Conservation (phyloP, 768 basidiomycete genomes). For the Astraeus odoratus region DNA sequence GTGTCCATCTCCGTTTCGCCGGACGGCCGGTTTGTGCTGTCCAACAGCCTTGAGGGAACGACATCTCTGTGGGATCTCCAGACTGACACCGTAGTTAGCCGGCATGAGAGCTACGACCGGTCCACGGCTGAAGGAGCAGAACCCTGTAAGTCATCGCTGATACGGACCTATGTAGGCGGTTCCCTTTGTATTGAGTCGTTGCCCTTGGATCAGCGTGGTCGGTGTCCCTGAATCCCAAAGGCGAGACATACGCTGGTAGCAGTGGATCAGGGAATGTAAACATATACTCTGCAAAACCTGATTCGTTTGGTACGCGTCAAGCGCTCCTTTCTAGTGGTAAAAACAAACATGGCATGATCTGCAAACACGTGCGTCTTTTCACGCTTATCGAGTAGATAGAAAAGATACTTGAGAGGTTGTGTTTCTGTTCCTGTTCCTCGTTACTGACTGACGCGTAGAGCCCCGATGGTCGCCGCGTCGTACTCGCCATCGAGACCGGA, state of each 20-base stretch:
- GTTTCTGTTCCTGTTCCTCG: neutral
- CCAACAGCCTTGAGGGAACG: slow-evolving; percentile 80
- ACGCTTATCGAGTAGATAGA: neutral
- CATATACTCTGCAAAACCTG: slow-evolving; percentile 61
- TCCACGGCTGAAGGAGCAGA: slow-evolving; percentile 50
- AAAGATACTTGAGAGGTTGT: slow-evolving; percentile 2
- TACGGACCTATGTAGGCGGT: neutral
- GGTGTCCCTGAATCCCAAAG: slow-evolving; percentile 72
- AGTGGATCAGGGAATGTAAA: slow-evolving; percentile 65
- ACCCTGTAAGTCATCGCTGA: slow-evolving; percentile 47
- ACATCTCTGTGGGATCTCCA: slow-evolving; percentile 70
- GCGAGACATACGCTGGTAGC: slow-evolving; percentile 67
- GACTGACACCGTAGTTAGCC: slow-evolving; percentile 52
- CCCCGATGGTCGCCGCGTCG: slow-evolving; percentile 79
- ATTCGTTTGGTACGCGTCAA: slow-evolving; percentile 62
- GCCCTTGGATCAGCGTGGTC: slow-evolving; percentile 60
- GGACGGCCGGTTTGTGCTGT: slow-evolving; percentile 59
- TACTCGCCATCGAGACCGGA: slow-evolving; percentile 80
- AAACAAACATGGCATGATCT: slow-evolving; percentile 72
- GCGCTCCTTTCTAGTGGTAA: slow-evolving; percentile 57
- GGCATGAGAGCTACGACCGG: slow-evolving; percentile 67
- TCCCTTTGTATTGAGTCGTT: slow-evolving; percentile 1
- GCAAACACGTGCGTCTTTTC: slow-evolving; percentile 50
- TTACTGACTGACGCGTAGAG: slow-evolving; percentile 44
- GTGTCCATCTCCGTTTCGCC: slow-evolving; percentile 71